These are phyloP conservation scores for Zygosaccharomyces rouxii DNA, from an alignment of 805 yeast genomes.

Conservation along the genomic window DNA sequence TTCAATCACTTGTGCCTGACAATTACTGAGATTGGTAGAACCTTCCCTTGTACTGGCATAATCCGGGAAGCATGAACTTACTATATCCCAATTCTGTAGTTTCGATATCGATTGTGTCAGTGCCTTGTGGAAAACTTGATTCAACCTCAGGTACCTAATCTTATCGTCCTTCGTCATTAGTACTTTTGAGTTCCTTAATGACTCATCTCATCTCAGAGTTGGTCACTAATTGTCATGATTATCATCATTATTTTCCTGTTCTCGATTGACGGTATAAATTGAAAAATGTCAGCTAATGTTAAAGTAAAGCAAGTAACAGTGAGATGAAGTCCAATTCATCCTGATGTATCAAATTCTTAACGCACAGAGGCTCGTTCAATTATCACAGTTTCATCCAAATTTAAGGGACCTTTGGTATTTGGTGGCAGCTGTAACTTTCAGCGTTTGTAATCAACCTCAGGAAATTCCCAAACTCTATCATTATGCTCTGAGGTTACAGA, in stretches of 20 bases:
- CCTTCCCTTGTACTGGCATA: constrained; percentile 47
- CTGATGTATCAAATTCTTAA: constrained; percentile 24
- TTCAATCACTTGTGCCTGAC: constrained; percentile 48
- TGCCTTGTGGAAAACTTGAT: constrained; percentile 49
- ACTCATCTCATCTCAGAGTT: not conserved
- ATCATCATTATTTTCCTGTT: not conserved
- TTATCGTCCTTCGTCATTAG: constrained; percentile 14
- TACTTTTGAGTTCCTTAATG: not conserved
- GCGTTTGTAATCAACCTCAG: constrained; percentile 77
- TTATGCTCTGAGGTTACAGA: constrained; percentile 47
- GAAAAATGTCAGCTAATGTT: not conserved
- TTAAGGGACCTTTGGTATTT: constrained; percentile 65
- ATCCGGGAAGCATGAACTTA: constrained; percentile 51
- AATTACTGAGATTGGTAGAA: constrained; percentile 41
- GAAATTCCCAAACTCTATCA: constrained; percentile 74
- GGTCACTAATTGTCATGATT: not conserved
- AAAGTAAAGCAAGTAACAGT: not conserved
- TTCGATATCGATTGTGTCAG: constrained; percentile 47
- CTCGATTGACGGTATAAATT: not conserved
- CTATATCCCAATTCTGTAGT: constrained; percentile 47
- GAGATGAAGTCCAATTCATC: not conserved
- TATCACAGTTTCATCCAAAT: constrained; percentile 42
- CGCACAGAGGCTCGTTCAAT: constrained; percentile 27
- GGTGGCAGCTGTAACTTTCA: constrained; percentile 74
- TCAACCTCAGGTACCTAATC: constrained; percentile 48